Percentiles rank a stretch among this genome's conserved stretches.
phyloP scores from a whole-genome alignment of 1,139 yeast genomes.

The Lodderomyces elongisporus region DNA sequence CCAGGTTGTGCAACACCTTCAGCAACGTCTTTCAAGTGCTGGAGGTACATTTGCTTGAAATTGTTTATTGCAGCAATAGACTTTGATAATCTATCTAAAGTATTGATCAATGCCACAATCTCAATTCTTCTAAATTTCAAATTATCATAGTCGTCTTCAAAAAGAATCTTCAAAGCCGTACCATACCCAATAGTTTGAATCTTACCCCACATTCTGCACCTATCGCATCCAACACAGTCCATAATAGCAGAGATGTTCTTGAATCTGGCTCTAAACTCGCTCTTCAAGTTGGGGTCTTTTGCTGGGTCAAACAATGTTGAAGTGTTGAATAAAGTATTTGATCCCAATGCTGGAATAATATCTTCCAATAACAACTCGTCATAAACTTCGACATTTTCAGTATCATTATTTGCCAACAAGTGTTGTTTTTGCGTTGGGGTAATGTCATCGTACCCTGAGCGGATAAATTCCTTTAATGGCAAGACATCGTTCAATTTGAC shows the following conservation, averaged over 20 bases:
- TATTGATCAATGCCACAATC: constrained; percentile 82
- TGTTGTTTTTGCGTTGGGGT: constrained; percentile 29
- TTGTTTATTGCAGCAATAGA: constrained; percentile 70
- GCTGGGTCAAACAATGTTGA: constrained; percentile 43
- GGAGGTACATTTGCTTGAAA: constrained; percentile 55
- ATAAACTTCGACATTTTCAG: constrained; percentile 31
- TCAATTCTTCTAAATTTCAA: constrained; percentile 71
- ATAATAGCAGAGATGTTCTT: constrained; percentile 86
- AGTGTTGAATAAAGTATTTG: constrained; percentile 41
- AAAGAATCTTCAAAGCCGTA: constrained; percentile 83
- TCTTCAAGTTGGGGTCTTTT: constrained; percentile 53
- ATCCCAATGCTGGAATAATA: constrained; percentile 24
- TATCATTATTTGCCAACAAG: constrained; percentile 42
- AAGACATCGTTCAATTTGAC: constrained; percentile 48
- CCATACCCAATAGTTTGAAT: constrained; percentile 96
- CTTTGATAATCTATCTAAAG: constrained; percentile 86
- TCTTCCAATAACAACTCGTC: constrained; percentile 26
- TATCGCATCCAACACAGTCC: constrained; percentile 98
- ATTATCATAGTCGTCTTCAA: constrained; percentile 58
- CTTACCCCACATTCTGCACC: constrained; percentile 98
- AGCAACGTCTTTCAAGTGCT: constrained; percentile 39
- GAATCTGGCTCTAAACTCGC: constrained; percentile 81
- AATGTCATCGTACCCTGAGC: constrained; percentile 19
- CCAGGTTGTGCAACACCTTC: constrained; percentile 40
- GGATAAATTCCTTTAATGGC: constrained; percentile 23